These are phyloP conservation scores for Pestalotiopsis sp. DNA, from an alignment of 2,329 filamentous ascomycete species.

Conservation along the genomic window DNA sequence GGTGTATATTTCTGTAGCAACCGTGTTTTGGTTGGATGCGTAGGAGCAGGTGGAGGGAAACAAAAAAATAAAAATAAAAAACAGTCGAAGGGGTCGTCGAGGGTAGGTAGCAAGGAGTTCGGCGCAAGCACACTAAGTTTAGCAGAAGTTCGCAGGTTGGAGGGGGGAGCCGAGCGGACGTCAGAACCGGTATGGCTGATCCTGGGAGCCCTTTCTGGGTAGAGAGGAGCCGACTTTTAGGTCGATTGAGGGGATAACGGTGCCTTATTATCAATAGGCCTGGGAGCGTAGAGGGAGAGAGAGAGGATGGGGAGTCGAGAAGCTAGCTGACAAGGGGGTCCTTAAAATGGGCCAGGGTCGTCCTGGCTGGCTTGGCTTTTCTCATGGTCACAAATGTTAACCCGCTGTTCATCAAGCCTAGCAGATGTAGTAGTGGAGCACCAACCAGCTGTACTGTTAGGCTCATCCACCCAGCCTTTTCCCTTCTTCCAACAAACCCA, in stretches of 20 bases:
- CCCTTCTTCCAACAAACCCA: neutral
- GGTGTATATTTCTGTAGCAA: neutral
- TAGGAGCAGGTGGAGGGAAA: neutral
- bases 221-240: constrained; percentile 27
- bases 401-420: constrained; percentile 7
- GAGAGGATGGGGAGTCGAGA: constrained; percentile 20
- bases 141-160: constrained; percentile 11
- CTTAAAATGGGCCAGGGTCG: constrained; percentile 11
- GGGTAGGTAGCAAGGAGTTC: neutral
- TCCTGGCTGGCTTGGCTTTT: constrained; percentile 8
- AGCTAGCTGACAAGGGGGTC: constrained; percentile 17
- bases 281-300: constrained; percentile 12
- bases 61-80: neutral
- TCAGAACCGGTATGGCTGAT: constrained; percentile 21
- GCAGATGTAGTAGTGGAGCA: constrained; percentile 7
- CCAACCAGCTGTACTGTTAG: neutral
- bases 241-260: constrained; percentile 29
- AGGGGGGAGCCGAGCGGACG: constrained; percentile 16
- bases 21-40: neutral
- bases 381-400: constrained; percentile 11
- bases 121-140: constrained; percentile 10
- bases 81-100: neutral
- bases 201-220: constrained; percentile 19
- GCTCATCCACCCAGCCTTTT: neutral
- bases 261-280: constrained; percentile 26